Conservation (phyloP, 306 rosid genomes). For the Geum urbanum region DNA sequence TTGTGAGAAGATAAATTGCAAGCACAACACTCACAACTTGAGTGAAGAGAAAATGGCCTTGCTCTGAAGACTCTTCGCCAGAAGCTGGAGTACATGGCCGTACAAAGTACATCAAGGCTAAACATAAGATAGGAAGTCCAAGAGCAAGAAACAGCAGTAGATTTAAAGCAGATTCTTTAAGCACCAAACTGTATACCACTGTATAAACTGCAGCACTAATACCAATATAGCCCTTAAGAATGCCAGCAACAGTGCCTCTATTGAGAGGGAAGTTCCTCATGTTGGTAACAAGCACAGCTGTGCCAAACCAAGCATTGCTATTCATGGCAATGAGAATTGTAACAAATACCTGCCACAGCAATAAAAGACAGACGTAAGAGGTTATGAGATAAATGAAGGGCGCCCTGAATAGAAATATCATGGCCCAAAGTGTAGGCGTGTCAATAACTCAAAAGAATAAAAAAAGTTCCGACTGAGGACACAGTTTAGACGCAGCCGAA, state of each 20-base stretch:
- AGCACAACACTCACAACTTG: constrained; percentile 71
- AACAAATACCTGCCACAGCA: constrained; percentile 55
- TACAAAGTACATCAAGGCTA: constrained; percentile 66
- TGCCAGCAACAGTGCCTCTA: constrained; percentile 77
- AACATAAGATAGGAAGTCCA: constrained; percentile 52
- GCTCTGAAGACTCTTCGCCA: constrained; percentile 75
- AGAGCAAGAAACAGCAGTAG: constrained; percentile 59
- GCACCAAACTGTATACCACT: constrained; percentile 46
- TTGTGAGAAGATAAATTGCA: constrained; percentile 53
- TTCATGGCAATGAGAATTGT: constrained; percentile 63
- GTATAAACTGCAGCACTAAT: constrained; percentile 80
- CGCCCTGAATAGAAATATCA: constrained; percentile 3
- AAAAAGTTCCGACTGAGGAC: background rate
- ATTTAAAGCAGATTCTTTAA: constrained; percentile 48
- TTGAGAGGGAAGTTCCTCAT: constrained; percentile 95
- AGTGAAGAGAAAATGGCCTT: constrained; percentile 55
- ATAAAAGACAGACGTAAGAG: constrained; percentile 14
- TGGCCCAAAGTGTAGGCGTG: background rate
- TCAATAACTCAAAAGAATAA: background rate
- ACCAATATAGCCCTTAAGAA: constrained; percentile 83
- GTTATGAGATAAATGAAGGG: background rate
- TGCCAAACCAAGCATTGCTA: constrained; percentile 72
- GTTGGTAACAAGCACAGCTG: constrained; percentile 77
- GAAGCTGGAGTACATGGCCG: constrained; percentile 79
- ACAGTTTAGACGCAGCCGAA: background rate